phyloP scores from a whole-genome alignment of 495 filamentous ascomycete species.

The Hypoxylon crocopeplum region DNA sequence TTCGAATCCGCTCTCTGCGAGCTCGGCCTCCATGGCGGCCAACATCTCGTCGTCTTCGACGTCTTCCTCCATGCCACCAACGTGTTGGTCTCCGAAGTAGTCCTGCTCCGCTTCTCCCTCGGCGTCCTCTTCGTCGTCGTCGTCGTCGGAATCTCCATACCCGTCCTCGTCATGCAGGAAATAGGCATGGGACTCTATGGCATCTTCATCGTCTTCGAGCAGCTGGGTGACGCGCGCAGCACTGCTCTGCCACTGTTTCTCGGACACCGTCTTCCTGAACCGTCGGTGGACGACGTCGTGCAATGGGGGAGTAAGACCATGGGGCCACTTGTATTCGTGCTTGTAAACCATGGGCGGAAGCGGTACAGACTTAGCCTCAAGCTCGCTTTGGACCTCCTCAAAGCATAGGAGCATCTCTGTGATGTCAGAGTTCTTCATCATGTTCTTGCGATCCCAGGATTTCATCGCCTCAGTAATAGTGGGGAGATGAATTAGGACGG shows the following conservation, averaged over 20 bases:
- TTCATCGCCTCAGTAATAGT: constrained; percentile 96
- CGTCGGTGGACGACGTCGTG: constrained; percentile 82
- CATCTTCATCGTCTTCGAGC: constrained; percentile 65
- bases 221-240: constrained; percentile 82
- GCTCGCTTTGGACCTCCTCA: constrained; percentile 70
- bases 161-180: constrained; percentile 55
- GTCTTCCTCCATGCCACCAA: constrained; percentile 21
- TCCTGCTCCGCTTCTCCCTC: constrained; percentile 59
- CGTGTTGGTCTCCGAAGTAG: constrained; percentile 43
- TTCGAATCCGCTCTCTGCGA: constrained; percentile 44
- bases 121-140: constrained; percentile 62
- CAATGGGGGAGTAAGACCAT: constrained; percentile 92
- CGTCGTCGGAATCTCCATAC: constrained; percentile 59
- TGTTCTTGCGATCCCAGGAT: constrained; percentile 88
- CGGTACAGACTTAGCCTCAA: constrained; percentile 70
- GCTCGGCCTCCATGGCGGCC: constrained; percentile 50
- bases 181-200: constrained; percentile 56
- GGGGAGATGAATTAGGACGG: constrained; percentile 83
- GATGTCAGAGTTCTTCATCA: constrained; percentile 93
- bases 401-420: constrained; percentile 93
- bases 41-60: constrained; percentile 49
- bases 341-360: constrained; percentile 70
- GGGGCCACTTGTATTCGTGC: constrained; percentile 78
- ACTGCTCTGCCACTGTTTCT: constrained; percentile 86
- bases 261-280: constrained; percentile 82